Percentiles rank a stretch among this genome's conserved stretches.
These are phyloP conservation scores for Rhynchospora tenuis DNA, from an alignment of 176 grass and related monocot species.

Conservation along the genomic window DNA sequence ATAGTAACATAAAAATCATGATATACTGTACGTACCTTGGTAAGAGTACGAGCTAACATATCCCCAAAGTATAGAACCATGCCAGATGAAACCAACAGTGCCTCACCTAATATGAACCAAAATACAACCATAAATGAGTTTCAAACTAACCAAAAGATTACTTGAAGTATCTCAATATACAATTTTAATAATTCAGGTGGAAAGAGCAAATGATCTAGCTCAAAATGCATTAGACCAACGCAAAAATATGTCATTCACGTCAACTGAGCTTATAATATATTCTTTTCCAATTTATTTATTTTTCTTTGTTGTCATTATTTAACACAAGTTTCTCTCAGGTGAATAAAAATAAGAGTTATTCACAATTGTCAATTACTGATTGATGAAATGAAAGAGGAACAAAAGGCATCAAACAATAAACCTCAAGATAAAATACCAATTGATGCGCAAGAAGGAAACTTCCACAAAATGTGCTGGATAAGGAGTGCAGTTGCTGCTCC, in stretches of 20 bases:
- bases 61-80: conserved; percentile 83
- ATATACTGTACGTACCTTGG: conserved; percentile 41
- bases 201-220: background rate
- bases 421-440: conserved; percentile 75
- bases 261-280: background rate
- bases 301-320: background rate
- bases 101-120: conserved; percentile 64
- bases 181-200: background rate
- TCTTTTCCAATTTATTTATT: background rate
- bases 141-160: background rate
- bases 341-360: background rate
- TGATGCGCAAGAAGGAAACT: conserved; percentile 91
- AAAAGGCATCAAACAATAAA: conserved; percentile 39
- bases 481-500: conserved; percentile 61
- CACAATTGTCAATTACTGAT: background rate
- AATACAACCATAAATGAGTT: background rate
- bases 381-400: conserved; percentile 13
- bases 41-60: conserved; percentile 57
- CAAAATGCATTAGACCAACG: background rate
- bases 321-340: background rate
- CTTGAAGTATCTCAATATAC: background rate
- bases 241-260: background rate
- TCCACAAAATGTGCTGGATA: conserved; percentile 71
- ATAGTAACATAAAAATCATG: background rate
- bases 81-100: conserved; percentile 72